Base-by-base conservation (phyloP, 345 rosid species). In the Lepidium africanum region DNA sequence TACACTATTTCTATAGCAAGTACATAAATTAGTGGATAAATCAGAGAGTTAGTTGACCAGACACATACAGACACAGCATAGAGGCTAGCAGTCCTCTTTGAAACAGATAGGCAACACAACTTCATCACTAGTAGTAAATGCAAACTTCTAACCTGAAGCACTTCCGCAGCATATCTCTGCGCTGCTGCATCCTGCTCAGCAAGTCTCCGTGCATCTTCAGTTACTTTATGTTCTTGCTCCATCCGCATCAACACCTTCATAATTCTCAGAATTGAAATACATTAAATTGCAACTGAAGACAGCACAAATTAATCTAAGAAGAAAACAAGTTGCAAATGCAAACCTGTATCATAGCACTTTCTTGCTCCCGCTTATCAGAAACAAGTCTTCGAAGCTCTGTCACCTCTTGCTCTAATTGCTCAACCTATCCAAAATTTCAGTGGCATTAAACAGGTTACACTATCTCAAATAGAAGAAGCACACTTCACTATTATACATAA, bases 281-380 rank as follows among this genome's bases (percentile, higher is more conserved):
- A 41, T 3, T 32, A 9, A 51, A 61, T 35, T 56, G 67, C 57
- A 37, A 27, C 17, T 25, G 52, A 65, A 50, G 47, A 56, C 42
- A 73, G 36, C 61, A 59, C 40, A 63, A 27, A 61, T 8, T 57
- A 65, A 56, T 67, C 45, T 51, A 71, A 38, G 4, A 65, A 42
- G 43, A 42, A 10, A 65, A 71, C 19, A 52, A 19, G 70, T 50
- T 65, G 51, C 52, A 73, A 76, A 57, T 56, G 72, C 32, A 70
- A 73, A 94, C 99, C 96, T 94, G 97, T 55, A 94, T 85, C 97
- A 94, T 94, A 65, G 78, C 96, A 80, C 71, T 81, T 85, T 94
- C 99, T 82, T 91, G 99, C 69, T 91, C 97, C 77, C 87, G 91
- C 81, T 94, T 91, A 73, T 91, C 96, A 82, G 93, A 78, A 64